These are phyloP conservation scores for Cucurbita ficifolia DNA, from an alignment of 306 rosid genomes.

Conservation along the genomic window DNA sequence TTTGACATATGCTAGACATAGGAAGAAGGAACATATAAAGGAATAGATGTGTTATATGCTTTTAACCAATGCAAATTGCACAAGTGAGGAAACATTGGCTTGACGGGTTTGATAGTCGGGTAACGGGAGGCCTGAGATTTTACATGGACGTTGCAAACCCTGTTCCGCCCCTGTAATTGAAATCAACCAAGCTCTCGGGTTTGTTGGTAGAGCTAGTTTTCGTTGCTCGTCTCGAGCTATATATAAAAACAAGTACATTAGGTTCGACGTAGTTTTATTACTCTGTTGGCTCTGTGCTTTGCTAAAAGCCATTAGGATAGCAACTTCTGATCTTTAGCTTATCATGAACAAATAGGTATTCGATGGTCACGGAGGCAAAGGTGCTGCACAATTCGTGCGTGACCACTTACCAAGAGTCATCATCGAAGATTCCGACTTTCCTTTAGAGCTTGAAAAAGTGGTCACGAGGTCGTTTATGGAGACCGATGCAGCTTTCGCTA, in stretches of 20 bases:
- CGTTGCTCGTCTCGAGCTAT: not conserved
- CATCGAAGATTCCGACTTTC: conserved; percentile 80
- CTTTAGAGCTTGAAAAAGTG: conserved; percentile 79
- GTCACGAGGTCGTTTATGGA: conserved; percentile 66
- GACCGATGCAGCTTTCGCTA: conserved; percentile 75
- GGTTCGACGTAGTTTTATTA: not conserved
- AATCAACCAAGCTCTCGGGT: not conserved
- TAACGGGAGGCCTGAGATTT: not conserved
- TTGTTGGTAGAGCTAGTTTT: not conserved
- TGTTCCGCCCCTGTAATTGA: not conserved
- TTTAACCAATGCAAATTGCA: not conserved
- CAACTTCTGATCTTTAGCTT: not conserved
- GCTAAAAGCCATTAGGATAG: not conserved
- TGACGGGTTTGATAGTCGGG: not conserved
- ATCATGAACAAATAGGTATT: conserved; percentile 44
- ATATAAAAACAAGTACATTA: not conserved
- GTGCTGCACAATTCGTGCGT: conserved; percentile 74
- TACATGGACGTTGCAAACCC: not conserved
- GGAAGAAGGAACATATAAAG: not conserved
- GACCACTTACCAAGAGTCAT: conserved; percentile 78
- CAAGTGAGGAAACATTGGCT: not conserved
- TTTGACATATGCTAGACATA: not conserved
- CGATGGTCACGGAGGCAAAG: conserved; percentile 92
- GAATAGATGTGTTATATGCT: not conserved
- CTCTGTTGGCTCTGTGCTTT: not conserved